Conservation (phyloP, 495 filamentous ascomycete species). For the Neurospora sp. region DNA sequence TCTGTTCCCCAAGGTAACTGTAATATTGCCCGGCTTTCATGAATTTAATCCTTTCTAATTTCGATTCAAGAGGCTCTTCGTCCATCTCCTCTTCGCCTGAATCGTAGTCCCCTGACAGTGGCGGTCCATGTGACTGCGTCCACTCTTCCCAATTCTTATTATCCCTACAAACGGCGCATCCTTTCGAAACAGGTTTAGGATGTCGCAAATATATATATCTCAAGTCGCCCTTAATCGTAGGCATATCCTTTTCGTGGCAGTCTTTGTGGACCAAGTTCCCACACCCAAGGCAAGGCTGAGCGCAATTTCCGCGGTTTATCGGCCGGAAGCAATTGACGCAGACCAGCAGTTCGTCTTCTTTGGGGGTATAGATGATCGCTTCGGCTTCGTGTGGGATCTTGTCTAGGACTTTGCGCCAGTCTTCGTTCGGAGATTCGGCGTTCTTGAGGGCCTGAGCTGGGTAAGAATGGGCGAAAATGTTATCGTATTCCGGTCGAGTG, state of each 20-base stretch:
- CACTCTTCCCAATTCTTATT: neutral
- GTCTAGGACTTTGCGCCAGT: neutral
- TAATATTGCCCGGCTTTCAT: neutral
- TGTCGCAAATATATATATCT: neutral
- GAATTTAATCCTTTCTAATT: neutral
- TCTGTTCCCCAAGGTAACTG: neutral
- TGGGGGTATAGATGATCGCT: neutral
- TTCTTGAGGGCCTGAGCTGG: neutral
- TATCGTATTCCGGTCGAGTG: neutral
- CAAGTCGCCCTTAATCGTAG: no score
- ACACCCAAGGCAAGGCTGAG: neutral
- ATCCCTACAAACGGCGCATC: neutral
- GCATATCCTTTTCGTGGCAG: neutral
- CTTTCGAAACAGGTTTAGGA: neutral
- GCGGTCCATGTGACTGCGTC: neutral
- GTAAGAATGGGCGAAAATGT: neutral
- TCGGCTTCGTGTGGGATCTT: neutral
- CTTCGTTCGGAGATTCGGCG: neutral
- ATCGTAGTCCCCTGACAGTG: neutral
- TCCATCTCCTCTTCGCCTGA: neutral
- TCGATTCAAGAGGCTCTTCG: neutral
- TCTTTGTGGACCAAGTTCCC: neutral
- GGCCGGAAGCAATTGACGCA: neutral
- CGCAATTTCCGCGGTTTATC: neutral
- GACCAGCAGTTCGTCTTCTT: neutral